Evolutionary conservation across 2,329 filamentous ascomycete species (phyloP).

Genomic region (Helotiales sp.): DNA sequence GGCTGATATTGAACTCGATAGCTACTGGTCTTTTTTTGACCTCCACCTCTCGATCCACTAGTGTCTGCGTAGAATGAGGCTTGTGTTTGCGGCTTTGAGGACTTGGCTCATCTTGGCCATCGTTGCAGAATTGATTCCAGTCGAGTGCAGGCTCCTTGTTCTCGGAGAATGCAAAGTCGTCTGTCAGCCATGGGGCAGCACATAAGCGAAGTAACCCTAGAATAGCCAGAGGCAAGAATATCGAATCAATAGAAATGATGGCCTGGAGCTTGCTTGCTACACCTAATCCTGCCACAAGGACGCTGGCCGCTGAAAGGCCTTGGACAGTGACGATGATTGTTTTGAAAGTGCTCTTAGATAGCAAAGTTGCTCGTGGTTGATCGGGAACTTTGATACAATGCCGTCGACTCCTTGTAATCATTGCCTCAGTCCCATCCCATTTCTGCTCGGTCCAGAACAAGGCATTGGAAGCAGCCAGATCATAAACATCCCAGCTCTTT

Average conservation of each 20-base stretch:
- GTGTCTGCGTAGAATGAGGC: too few species aligned
- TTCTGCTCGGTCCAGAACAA: constrained; percentile 37
- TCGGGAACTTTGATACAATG: constrained; percentile 14
- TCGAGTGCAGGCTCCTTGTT: not conserved
- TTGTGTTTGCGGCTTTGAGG: too few species aligned
- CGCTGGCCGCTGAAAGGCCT: constrained; percentile 7
- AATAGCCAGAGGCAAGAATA: constrained; percentile 18
- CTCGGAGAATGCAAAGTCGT: constrained; percentile 6
- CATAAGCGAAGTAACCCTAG: constrained; percentile 11
- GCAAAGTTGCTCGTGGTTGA: not conserved
- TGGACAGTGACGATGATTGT: constrained; percentile 32
- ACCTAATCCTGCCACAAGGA: not conserved
- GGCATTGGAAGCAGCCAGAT: constrained; percentile 37
- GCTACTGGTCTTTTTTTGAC: not conserved
- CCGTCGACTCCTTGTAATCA: constrained; percentile 22
- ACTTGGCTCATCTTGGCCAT: not conserved
- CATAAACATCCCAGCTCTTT: constrained; percentile 28
- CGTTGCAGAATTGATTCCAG: too few species aligned
- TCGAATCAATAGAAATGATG: constrained; percentile 2
- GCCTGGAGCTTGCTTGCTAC: not conserved
- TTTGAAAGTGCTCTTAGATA: constrained; percentile 7
- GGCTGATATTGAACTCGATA: not conserved
- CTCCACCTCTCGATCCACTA: too few species aligned
- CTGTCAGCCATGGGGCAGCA: constrained; percentile 14
- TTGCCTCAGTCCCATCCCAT: constrained; percentile 38